Percentiles rank a stretch among this genome's conserved stretches.
phyloP scores from a whole-genome alignment of 2,329 filamentous ascomycete species.

The Trichoderma sp. region DNA sequence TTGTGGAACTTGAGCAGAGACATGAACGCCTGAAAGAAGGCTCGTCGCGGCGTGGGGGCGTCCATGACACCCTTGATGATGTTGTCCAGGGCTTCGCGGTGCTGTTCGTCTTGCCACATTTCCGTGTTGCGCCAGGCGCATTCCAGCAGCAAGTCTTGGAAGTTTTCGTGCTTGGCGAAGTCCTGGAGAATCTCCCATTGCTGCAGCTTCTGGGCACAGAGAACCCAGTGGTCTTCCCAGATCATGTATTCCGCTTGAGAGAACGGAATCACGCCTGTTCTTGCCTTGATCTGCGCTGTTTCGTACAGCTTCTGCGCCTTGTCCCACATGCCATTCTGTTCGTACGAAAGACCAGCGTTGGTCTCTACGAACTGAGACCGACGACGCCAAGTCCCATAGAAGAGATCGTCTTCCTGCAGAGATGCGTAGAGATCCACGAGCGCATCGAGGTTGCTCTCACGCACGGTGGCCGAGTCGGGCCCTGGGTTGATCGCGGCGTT shows the following conservation, averaged over 20 bases:
- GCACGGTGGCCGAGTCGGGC: slow-evolving; percentile 78
- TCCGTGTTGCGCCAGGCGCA: slow-evolving; percentile 95
- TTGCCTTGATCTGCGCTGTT: slow-evolving; percentile 92
- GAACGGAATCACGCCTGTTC: slow-evolving; percentile 93
- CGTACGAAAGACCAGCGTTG: slow-evolving; percentile 94
- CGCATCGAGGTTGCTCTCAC: slow-evolving; percentile 94
- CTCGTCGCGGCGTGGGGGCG: slow-evolving; percentile 86
- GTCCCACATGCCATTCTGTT: slow-evolving; percentile 99
- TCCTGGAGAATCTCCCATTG: slow-evolving; percentile 98
- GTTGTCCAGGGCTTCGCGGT: slow-evolving; percentile 85
- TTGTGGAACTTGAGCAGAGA: slow-evolving; percentile 90
- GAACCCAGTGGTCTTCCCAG: slow-evolving; percentile 99
- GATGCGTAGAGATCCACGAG: slow-evolving; percentile 90
- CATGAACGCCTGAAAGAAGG: slow-evolving; percentile 99
- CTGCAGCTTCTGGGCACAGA: slow-evolving; percentile 96
- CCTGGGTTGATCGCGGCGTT: slow-evolving; percentile 82
- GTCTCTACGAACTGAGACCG: slow-evolving; percentile 97
- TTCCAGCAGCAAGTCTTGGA: slow-evolving; percentile 93
- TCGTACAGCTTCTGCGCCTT: slow-evolving; percentile 98
- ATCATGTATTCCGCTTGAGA: slow-evolving; percentile 97
- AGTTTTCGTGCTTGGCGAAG: slow-evolving; percentile 98
- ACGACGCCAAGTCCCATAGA: slow-evolving; percentile 95
- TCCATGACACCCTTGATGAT: slow-evolving; percentile 98
- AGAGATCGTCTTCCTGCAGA: slow-evolving; percentile 92
- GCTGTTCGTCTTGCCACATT: slow-evolving; percentile 85